These are phyloP conservation scores for Botrytis galanthina DNA, from an alignment of 2,329 filamentous ascomycete genomes.

Conservation along the genomic window DNA sequence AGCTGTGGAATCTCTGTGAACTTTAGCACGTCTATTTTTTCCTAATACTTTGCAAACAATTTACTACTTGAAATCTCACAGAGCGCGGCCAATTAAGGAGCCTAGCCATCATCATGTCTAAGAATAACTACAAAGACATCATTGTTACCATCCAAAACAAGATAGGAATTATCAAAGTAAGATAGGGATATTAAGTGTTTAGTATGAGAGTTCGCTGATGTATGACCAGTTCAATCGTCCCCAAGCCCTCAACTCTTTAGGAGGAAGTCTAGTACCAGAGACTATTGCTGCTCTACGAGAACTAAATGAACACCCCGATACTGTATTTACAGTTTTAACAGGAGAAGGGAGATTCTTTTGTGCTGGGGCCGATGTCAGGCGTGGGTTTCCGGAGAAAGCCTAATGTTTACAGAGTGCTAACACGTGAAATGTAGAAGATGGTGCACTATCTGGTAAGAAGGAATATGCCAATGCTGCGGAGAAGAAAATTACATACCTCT, in stretches of 20 bases:
- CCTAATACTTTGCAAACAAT: neutral
- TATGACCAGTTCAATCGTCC: conserved; percentile 46
- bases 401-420: neutral
- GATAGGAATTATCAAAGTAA: conserved; percentile 47
- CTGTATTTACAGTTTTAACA: conserved; percentile 50
- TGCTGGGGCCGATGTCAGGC: conserved; percentile 48
- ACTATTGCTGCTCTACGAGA: conserved; percentile 45
- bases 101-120: conserved; percentile 20
- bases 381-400: conserved; percentile 24
- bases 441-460: conserved; percentile 19
- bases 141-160: conserved; percentile 44
- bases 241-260: conserved; percentile 48
- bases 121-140: conserved; percentile 43
- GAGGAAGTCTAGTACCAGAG: conserved; percentile 46
- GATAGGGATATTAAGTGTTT: neutral
- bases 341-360: conserved; percentile 51
- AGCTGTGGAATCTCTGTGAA: neutral
- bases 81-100: neutral
- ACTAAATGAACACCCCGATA: conserved; percentile 48
- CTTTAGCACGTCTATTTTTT: no score
- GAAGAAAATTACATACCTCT: conserved; percentile 33
- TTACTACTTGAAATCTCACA: no score
- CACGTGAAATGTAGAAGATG: neutral
- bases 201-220: conserved; percentile 41
- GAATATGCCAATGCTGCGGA: conserved; percentile 29